Percentiles rank a stretch among this genome's conserved stretches.
These are phyloP conservation scores for Coemansia biformis DNA, from an alignment of 192 early-diverging fungal genomes.

Conservation along the genomic window DNA sequence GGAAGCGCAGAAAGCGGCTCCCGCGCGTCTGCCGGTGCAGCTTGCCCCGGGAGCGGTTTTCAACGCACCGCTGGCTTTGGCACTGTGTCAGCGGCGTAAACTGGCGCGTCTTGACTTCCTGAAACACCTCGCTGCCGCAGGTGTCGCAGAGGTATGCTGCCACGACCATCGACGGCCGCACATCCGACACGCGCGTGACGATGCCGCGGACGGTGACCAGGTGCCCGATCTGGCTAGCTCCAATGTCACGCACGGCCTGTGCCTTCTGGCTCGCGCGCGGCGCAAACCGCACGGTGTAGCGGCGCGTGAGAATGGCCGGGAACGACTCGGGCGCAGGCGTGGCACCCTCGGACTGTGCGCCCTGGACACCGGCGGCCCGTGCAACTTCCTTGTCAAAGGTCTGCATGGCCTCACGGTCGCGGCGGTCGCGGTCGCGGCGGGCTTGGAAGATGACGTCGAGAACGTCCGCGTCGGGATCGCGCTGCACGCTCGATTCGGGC, in stretches of 20 bases:
- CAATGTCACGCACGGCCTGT: conserved; percentile 81
- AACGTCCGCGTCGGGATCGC: conserved; percentile 64
- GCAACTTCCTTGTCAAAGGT: conserved; percentile 1
- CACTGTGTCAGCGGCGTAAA: conserved; percentile 82
- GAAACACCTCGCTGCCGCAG: conserved; percentile 94
- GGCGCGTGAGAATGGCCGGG: conserved; percentile 76
- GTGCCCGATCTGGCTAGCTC: conserved; percentile 72
- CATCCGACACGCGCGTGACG: conserved; percentile 88
- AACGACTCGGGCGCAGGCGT: conserved; percentile 53
- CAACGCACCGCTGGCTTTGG: conserved; percentile 70
- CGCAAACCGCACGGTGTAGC: conserved; percentile 80
- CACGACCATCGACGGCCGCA: conserved; percentile 86
- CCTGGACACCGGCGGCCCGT: conserved; percentile 16
- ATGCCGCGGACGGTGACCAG: conserved; percentile 87
- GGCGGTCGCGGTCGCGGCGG: conserved; percentile 63
- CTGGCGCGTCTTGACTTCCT: conserved; percentile 74
- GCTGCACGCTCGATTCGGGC: conserved; percentile 28
- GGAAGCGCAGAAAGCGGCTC: conserved; percentile 88
- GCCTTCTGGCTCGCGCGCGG: conserved; percentile 59
- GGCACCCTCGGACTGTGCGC: conserved; percentile 2
- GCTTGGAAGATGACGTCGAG: conserved; percentile 88
- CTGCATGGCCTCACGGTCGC: conserved; percentile 29
- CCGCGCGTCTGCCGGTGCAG: conserved; percentile 88
- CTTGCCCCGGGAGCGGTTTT: conserved; percentile 72
- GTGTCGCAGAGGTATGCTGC: conserved; percentile 88